Conservation (phyloP, 2,329 filamentous ascomycete genomes). For the Pyricularia sp. region DNA sequence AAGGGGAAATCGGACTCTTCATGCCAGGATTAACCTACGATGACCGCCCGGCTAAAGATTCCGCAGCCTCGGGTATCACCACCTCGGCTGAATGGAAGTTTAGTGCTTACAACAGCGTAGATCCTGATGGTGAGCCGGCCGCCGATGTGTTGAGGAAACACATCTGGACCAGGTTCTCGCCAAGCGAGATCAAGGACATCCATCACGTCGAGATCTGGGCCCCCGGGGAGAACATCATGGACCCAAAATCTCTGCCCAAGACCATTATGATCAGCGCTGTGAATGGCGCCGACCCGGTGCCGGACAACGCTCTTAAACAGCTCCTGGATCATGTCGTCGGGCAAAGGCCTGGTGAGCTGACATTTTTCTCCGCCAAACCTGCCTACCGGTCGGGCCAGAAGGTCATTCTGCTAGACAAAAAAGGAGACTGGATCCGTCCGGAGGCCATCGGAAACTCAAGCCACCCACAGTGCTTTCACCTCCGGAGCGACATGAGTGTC, state of each 20-base stretch:
- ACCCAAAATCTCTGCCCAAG: background rate
- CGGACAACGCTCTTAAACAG: background rate
- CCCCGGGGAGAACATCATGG: slow-evolving; percentile 2
- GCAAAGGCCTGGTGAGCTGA: background rate
- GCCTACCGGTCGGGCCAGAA: slow-evolving; percentile 8
- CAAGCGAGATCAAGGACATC: background rate
- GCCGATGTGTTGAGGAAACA: background rate
- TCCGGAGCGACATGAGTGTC: background rate
- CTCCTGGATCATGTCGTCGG: background rate
- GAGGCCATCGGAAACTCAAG: background rate
- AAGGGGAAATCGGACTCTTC: background rate
- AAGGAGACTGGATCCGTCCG: background rate
- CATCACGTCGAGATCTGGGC: slow-evolving; percentile 3
- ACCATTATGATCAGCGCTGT: background rate
- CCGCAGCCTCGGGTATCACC: background rate
- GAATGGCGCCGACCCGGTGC: background rate
- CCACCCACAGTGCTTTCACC: background rate
- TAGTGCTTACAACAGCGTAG: background rate
- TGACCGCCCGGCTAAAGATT: background rate
- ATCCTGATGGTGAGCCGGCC: background rate
- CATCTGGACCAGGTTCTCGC: background rate
- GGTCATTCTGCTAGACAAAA: background rate
- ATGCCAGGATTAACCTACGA: background rate
- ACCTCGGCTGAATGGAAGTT: background rate
- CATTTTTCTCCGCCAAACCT: slow-evolving; percentile 9